phyloP scores from a whole-genome alignment of 1,284 basidiomycete species.

The Austroboletus niveus region DNA sequence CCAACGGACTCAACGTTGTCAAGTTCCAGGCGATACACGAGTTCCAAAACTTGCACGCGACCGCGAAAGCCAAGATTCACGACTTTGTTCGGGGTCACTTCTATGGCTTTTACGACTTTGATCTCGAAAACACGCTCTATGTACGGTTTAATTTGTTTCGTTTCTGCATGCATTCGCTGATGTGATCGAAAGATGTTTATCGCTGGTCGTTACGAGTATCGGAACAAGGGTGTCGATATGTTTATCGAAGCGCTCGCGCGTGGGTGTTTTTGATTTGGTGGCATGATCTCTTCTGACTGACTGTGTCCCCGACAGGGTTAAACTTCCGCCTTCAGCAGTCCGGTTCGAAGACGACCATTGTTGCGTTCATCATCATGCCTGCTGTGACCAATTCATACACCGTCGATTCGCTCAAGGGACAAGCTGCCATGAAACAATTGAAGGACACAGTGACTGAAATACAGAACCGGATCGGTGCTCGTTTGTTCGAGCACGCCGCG shows the following conservation, averaged over 20 bases:
- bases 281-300: background rate
- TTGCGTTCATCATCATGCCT: constrained; percentile 99
- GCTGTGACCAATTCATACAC: constrained; percentile 96
- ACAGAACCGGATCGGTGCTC: constrained; percentile 86
- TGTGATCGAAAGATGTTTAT: constrained; percentile 75
- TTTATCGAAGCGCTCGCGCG: constrained; percentile 96
- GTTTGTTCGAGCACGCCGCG: constrained; percentile 92
- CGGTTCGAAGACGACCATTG: constrained; percentile 80
- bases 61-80: constrained; percentile 94
- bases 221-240: constrained; percentile 99
- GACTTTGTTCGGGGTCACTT: constrained; percentile 98
- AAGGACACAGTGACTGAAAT: constrained; percentile 95
- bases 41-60: constrained; percentile 95
- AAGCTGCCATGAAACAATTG: constrained; percentile 96
- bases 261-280: constrained; percentile 29
- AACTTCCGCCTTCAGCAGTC: constrained; percentile 87
- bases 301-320: constrained; percentile 45
- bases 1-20: constrained; percentile 97
- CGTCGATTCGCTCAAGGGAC: constrained; percentile 96
- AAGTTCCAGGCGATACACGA: constrained; percentile 96
- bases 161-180: constrained; percentile 6
- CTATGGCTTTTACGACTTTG: constrained; percentile 96
- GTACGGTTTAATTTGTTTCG: constrained; percentile 38
- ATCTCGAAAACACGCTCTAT: constrained; percentile 95
- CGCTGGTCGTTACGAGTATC: constrained; percentile 97